Evolutionary conservation across 2,329 filamentous ascomycete genomes (phyloP), one percentile per base, ranked within the genome.

Genomic region (Colletotrichum magnum): DNA sequence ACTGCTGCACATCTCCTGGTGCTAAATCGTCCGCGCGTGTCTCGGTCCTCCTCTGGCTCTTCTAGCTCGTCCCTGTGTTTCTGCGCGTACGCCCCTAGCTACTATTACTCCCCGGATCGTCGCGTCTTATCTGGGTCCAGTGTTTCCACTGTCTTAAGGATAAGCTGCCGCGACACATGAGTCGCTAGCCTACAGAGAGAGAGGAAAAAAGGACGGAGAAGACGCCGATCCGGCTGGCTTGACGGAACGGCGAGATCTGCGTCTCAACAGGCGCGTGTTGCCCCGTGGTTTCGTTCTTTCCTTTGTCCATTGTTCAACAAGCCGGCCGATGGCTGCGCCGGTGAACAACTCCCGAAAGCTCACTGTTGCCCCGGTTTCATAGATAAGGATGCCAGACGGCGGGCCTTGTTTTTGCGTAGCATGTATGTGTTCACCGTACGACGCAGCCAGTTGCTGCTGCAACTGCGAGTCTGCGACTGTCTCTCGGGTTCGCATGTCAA

Each of bases 61-160:
- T 58, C 50, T 61, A 15, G 50, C 53, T 47, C 12, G 56, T 53
- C 28, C n/a, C 13, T 12, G 4, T 10, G 5, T 6, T 60, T 36
- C n/a, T 51, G 32, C 58, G 32, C 10, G 39, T 50, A 51, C 58
- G 58, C 58, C 57, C 57, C 43, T 47, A 59, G 57, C 56, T 43
- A 24, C 24, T 18, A 21, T 43, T 7, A 24, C n/a, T 7, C 21
- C 18, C 5, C 28, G 32, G 32, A 36, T 36, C 32, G 9, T 21
- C 15, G 7, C n/a, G 41, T 18, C 18, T 28, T 28, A 28, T 39
- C 36, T 45, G 54, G 36, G 48, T 43, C 41, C 41, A 43, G 41
- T n/a, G 41, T 43, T 43, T 43, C 41, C 41, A 43, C 41, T n/a
- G 41, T n/a, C 41, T 43, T n/a, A 28, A 36, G n/a, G 39, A 60